Evolutionary conservation across 768 basidiomycete genomes (phyloP).

Genomic region (Phlegmacium glaucopus): DNA sequence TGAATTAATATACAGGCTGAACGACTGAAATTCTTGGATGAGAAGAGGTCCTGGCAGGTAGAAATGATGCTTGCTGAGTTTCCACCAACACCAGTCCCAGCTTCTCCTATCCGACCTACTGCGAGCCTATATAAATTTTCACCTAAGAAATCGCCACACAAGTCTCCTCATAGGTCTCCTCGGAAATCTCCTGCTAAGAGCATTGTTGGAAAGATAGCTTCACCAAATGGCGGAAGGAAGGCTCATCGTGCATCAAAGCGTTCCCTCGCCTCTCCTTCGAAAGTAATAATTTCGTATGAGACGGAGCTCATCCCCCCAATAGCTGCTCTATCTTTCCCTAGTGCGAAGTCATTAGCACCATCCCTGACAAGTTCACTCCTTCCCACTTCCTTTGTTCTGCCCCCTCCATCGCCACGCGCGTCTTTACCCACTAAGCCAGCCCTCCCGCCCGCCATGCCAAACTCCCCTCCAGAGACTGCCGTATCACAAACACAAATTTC

Average conservation of each 20-base stretch:
- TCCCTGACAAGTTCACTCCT: constrained; percentile 46
- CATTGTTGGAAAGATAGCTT: constrained; percentile 43
- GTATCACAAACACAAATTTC: constrained; percentile 10
- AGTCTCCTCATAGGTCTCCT: constrained; percentile 31
- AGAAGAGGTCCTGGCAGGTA: constrained; percentile 72
- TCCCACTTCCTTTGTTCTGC: constrained; percentile 71
- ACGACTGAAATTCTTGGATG: constrained; percentile 57
- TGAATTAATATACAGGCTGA: constrained; percentile 45
- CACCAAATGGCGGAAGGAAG: constrained; percentile 36
- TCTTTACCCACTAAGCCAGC: constrained; percentile 53
- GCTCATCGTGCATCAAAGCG: constrained; percentile 43
- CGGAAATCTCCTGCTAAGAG: constrained; percentile 18
- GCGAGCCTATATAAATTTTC: constrained; percentile 14
- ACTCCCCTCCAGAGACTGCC: constrained; percentile 16
- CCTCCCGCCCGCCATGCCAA: constrained; percentile 22
- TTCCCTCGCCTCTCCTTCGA: constrained; percentile 35
- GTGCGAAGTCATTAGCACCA: constrained; percentile 35
- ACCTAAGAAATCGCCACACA: constrained; percentile 29
- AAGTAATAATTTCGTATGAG: constrained; percentile 35
- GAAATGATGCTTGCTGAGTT: constrained; percentile 58
- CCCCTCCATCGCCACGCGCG: constrained; percentile 72
- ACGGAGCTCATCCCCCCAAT: constrained; percentile 37
- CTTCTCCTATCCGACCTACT: constrained; percentile 14
- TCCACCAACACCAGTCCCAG: constrained; percentile 40
- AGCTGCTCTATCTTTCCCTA: constrained; percentile 27